Conservation (phyloP, 352 stramenopile species). For the Pythium brassicae region DNA sequence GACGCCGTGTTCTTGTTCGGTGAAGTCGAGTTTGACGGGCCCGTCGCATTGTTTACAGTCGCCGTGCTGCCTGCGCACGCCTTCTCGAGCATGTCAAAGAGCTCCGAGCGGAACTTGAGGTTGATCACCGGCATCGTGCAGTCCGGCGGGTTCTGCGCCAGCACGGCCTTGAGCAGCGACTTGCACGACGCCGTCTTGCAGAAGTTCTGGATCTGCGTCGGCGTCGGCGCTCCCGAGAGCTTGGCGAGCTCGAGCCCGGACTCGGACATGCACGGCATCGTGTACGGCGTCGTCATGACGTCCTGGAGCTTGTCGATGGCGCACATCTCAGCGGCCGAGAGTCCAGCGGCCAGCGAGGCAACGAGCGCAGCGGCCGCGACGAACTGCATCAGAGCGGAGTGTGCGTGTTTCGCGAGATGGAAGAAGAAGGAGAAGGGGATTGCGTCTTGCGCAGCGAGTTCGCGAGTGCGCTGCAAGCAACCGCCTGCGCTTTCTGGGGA, state of each 20-base stretch:
- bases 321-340: not conserved
- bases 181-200: slow-evolving; percentile 7
- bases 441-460: too few relatives aligned
- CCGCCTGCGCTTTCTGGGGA: too few relatives aligned
- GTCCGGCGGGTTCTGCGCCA: slow-evolving; percentile 8
- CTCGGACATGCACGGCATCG: slow-evolving; percentile 4
- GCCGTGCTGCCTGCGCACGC: slow-evolving; percentile 1
- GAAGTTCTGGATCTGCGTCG: slow-evolving; percentile 1
- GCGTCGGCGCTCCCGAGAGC: slow-evolving; percentile 2
- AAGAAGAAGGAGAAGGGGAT: too few relatives aligned
- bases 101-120: slow-evolving; percentile 6
- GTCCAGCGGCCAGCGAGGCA: not conserved
- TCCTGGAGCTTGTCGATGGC: not conserved
- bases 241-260: slow-evolving; percentile 5
- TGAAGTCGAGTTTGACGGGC: not conserved
- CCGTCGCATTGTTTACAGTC: not conserved
- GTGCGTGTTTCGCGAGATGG: too few relatives aligned
- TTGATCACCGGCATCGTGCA: slow-evolving; percentile 4
- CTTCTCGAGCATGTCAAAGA: slow-evolving; percentile 4
- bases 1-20: not conserved
- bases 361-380: not conserved
- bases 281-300: slow-evolving; percentile 2
- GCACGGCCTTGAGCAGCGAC: slow-evolving; percentile 9
- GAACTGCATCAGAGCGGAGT: not conserved
- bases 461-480: too few relatives aligned